Percentiles rank a stretch among this genome's conserved stretches.
Evolutionary conservation across 345 rosid genomes (phyloP).

Genomic region (Orychophragmus violaceus): DNA sequence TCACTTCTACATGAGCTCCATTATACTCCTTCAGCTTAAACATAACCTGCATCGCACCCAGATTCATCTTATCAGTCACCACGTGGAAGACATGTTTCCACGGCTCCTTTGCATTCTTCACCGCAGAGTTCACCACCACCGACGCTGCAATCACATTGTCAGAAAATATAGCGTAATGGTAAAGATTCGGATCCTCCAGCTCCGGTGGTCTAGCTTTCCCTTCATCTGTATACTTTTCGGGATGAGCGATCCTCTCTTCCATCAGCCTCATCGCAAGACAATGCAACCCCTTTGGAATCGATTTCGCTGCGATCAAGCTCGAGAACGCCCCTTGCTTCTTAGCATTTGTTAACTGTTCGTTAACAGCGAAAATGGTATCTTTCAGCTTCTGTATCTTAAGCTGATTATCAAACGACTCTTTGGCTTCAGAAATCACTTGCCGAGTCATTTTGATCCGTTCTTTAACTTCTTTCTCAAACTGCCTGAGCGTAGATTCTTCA

Average conservation of each 20-base stretch:
- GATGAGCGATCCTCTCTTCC: slow-evolving; percentile 92
- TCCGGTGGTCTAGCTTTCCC: slow-evolving; percentile 61
- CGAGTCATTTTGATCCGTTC: slow-evolving; percentile 86
- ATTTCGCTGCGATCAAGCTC: slow-evolving; percentile 90
- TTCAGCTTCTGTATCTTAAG: slow-evolving; percentile 93
- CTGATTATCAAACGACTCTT: slow-evolving; percentile 93
- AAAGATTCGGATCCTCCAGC: slow-evolving; percentile 78
- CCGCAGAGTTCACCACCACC: slow-evolving; percentile 94
- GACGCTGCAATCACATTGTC: slow-evolving; percentile 94
- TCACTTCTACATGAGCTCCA: slow-evolving; percentile 90
- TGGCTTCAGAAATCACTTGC: slow-evolving; percentile 80
- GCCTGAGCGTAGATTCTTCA: slow-evolving; percentile 60
- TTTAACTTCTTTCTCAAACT: slow-evolving; percentile 94
- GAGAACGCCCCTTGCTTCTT: slow-evolving; percentile 97
- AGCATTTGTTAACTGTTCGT: slow-evolving; percentile 82
- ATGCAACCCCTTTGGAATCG: slow-evolving; percentile 89
- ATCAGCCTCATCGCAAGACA: slow-evolving; percentile 90
- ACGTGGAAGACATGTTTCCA: slow-evolving; percentile 92
- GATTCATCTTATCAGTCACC: slow-evolving; percentile 98
- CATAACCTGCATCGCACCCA: slow-evolving; percentile 99
- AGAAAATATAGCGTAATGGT: slow-evolving; percentile 85
- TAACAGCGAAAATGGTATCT: slow-evolving; percentile 80
- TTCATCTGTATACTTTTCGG: slow-evolving; percentile 70
- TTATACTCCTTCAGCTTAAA: slow-evolving; percentile 84
- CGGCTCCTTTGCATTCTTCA: slow-evolving; percentile 90